A percentile compares a stretch with the other conserved stretches of the same genome.
These are phyloP conservation scores for Pseudotsuga menziesii DNA, from an alignment of 75 land plant genomes.

Conservation along the genomic window DNA sequence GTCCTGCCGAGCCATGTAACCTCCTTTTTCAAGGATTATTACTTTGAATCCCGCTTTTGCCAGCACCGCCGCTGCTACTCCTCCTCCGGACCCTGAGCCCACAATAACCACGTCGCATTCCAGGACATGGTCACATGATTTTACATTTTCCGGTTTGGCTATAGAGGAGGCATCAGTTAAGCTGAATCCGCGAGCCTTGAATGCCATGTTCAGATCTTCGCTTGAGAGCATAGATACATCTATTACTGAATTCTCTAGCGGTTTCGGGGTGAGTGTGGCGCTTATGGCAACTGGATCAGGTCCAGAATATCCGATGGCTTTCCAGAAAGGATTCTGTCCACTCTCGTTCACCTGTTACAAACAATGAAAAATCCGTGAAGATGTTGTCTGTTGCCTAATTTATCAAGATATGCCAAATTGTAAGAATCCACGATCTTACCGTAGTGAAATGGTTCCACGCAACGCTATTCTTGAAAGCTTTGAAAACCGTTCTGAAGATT, in stretches of 20 bases:
- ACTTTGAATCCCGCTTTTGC: conserved; percentile 33
- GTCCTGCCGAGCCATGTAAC: conserved; percentile 26
- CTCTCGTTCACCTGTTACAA: neutral
- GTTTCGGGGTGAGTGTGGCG: neutral
- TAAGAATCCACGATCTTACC: neutral
- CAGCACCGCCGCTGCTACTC: conserved; percentile 31
- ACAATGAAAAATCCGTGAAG: neutral
- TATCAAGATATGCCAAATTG: neutral
- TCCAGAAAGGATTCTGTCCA: conserved; percentile 7
- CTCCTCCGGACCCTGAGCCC: conserved; percentile 42
- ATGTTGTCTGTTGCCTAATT: neutral
- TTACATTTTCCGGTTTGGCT: neutral
- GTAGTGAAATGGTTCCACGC: conserved; percentile 12
- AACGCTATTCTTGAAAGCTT: conserved; percentile 9
- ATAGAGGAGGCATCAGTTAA: neutral
- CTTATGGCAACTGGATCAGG: conserved; percentile 9
- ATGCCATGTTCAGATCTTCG: neutral
- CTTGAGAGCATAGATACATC: neutral
- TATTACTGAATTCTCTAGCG: neutral
- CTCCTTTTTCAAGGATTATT: conserved; percentile 34
- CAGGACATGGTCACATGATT: conserved; percentile 7
- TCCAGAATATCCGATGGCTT: conserved; percentile 9
- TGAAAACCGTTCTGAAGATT: conserved; percentile 1
- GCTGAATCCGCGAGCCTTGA: neutral
- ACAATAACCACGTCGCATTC: conserved; percentile 38